Evolutionary conservation across 2,329 filamentous ascomycete species (phyloP), one percentile per base, ranked within the genome.

Genomic region (Chaetomium strumarium): DNA sequence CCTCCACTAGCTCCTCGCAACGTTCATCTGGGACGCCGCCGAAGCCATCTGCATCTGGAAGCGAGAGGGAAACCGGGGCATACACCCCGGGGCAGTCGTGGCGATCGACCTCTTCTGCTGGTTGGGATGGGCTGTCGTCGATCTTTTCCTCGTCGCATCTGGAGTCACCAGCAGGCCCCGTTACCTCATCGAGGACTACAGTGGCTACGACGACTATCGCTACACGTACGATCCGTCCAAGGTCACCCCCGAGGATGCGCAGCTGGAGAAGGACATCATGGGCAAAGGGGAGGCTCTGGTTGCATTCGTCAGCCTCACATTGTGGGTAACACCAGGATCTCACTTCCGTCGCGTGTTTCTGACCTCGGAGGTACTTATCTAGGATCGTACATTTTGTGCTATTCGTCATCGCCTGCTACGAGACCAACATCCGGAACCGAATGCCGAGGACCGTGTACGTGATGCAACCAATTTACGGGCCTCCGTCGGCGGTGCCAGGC

Each of bases 71-170:
- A 50, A 52, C 19, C 54, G 57, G 11, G 56, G 58, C 11, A 66
- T 65, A 36, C 63, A 66, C 41, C 65, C 65, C 2, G 64, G 64
- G 14, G 64, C 63, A 14, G 59, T 62, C 33, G 58, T 63, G 37
- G 62, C 54, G 6, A 9, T 57, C 13, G 55, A 57, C 20, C 43
- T 57, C 2, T 12, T 57, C n/a, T 7, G 49, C 17, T 57, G 52
- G 49, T 38, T 55, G 2, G 45, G 33, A 16, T 53, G 55, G 45
- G 31, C 9, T 20, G 1, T 36, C 4, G 9, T 46, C 52, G 20
- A n/a, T 16, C 13, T 49, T n/a, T 11, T 46, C 14, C 20, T 53
- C 3, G 16, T 29, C 19, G 4, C 13, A 2, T 17, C 13, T 5
- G 37, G 19, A 3, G 2, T 48, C 11, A 3, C 24, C 7, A 37